These are phyloP conservation scores for Cucumis cinereus DNA, from an alignment of 306 rosid genomes.

Conservation along the genomic window DNA sequence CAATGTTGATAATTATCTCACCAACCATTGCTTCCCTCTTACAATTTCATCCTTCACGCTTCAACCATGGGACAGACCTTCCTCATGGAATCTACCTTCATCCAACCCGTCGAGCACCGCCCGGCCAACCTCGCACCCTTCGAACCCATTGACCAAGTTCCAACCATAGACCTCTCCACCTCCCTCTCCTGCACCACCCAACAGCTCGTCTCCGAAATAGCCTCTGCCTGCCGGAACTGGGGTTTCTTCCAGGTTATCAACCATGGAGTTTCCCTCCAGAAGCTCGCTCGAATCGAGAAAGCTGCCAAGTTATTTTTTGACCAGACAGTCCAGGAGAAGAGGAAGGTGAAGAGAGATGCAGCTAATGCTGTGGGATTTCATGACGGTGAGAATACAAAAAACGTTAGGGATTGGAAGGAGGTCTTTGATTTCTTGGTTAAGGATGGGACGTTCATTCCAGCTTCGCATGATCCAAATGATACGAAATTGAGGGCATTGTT, in stretches of 20 bases:
- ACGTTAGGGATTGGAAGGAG: slow-evolving; percentile 87
- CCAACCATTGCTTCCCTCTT: neutral
- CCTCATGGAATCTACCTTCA: neutral
- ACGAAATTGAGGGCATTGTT: slow-evolving; percentile 26
- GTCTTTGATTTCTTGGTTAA: slow-evolving; percentile 62
- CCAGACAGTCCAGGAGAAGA: slow-evolving; percentile 22
- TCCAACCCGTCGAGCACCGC: neutral
- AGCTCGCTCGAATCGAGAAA: slow-evolving; percentile 22
- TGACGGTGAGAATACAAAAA: slow-evolving; percentile 65
- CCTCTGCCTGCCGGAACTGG: slow-evolving; percentile 55
- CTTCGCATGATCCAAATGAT: slow-evolving; percentile 31
- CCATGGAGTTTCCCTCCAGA: slow-evolving; percentile 46
- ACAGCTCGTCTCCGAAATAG: slow-evolving; percentile 27
- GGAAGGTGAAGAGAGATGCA: slow-evolving; percentile 51
- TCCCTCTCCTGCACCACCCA: neutral
- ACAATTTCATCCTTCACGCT: neutral
- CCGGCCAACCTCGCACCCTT: neutral
- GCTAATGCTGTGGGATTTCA: slow-evolving; percentile 44
- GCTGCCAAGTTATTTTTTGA: slow-evolving; percentile 36
- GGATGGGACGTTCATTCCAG: slow-evolving; percentile 37
- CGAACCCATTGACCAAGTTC: slow-evolving; percentile 26
- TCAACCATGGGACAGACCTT: neutral
- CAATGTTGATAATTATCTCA: neutral
- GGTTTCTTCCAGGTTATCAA: slow-evolving; percentile 79
- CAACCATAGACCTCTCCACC: slow-evolving; percentile 44